Percentiles rank a stretch among this genome's conserved stretches.
Conservation (phyloP, 2,329 filamentous ascomycete species). For the Penicillium sp. region DNA sequence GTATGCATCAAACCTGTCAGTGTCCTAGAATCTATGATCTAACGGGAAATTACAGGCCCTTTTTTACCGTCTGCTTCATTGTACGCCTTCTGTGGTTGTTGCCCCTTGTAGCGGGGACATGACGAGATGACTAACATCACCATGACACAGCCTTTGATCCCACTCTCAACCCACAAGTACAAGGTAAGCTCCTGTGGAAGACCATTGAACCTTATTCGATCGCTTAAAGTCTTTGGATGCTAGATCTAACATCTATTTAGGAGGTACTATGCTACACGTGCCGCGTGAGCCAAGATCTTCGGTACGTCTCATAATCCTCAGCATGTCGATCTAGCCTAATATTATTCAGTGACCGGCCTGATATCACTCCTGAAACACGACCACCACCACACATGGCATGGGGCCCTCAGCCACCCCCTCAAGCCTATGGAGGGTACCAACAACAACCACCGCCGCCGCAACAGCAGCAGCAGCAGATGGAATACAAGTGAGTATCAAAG, state of each 20-base stretch:
- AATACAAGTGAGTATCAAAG: constrained; percentile 27
- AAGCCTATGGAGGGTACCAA: constrained; percentile 23
- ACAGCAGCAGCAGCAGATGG: constrained; percentile 20
- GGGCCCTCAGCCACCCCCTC: constrained; percentile 25
- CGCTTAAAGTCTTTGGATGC: neutral
- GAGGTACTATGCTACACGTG: constrained; percentile 45
- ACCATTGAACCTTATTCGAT: neutral
- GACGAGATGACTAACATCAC: constrained; percentile 15
- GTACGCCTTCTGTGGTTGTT: constrained; percentile 26
- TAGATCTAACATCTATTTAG: constrained; percentile 20
- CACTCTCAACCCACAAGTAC: constrained; percentile 44
- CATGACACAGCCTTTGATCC: constrained; percentile 40
- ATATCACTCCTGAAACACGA: constrained; percentile 42
- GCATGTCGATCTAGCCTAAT: constrained; percentile 2
- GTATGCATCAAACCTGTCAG: constrained; percentile 29
- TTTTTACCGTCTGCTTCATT: constrained; percentile 52
- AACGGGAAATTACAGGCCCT: constrained; percentile 38
- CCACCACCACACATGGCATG: constrained; percentile 34
- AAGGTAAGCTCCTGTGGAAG: constrained; percentile 28
- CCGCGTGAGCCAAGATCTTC: constrained; percentile 42
- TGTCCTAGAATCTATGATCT: neutral
- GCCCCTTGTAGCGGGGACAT: neutral
- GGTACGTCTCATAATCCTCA: constrained; percentile 26
- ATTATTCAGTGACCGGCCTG: constrained; percentile 38
- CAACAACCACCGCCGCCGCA: constrained; percentile 15